Evolutionary conservation across 2,329 filamentous ascomycete species (phyloP), one percentile per base, ranked within the genome.

Genomic region (Xylaria sp.): DNA sequence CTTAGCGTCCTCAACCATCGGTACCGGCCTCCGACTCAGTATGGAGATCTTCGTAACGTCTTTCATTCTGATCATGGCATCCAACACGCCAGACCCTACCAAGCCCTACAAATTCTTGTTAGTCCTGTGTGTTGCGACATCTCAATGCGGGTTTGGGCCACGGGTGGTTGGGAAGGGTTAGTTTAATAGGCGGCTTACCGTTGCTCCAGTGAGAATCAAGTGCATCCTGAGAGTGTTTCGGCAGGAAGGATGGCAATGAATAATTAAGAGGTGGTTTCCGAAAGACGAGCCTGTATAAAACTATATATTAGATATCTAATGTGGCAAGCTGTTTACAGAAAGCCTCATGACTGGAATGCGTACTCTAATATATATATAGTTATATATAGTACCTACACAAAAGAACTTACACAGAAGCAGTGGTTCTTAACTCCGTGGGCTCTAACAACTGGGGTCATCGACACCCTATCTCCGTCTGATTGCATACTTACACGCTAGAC

Each of bases 21-120:
- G 82, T 0, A 93, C 88, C 0, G 90, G 88, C 12, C 88, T 83
- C 16, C 92, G 85, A 69, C 86, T 89, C 58, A 78, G 60, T 73
- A 94, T 88, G 25, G 90, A 90, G 75, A 94, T 87, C 73, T 88
- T 89, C 58, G 86, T 87, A 65, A 93, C 82, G 44, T 84, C 82
- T 42, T 81, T 81, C 71, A 81, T 83, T 70, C 83, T 83, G 70
- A 92, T 82, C 84, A 92, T 89, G 70, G 87, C 85, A 69, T 90
- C 87, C 1, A 92, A 83, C 18, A 87, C 86, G 47, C 81, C 84
- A 0, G 86, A 88, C 76, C 90, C 90, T 42, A 91, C 86, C 1
- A 92, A 83, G 75, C 90, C 90, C 72, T 73, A 37, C 29, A 47
- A 18, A 12, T 29, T 1, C 16, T 35, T 8, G 32, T 71, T 12